Evolutionary conservation across 2,329 filamentous ascomycete species (phyloP), one percentile per base, ranked within the genome.

Genomic region (Cladosporium sp.): DNA sequence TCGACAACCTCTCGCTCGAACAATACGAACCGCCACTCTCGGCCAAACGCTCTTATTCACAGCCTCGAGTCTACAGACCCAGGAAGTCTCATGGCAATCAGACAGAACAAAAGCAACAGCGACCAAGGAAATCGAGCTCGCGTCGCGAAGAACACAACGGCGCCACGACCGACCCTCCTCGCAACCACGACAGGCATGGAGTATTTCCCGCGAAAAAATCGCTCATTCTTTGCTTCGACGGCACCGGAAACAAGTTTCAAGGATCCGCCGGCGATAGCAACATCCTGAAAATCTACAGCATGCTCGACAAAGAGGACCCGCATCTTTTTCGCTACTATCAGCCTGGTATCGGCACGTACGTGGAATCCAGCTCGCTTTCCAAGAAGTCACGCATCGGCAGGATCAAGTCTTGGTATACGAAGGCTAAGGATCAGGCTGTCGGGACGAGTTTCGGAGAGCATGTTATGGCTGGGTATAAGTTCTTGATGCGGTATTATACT

Each of bases 371-470:
- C 12, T 85, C 83, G 10, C 79, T 89, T 52, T 85, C 84, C 1
- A 85, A 86, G 69, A 89, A 85, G 0, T 83, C 86, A 12, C 72
- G 82, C 0, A 75, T 83, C 26, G 84, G 69, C 7, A 84, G 86
- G 16, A 71, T 91, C 65, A 84, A 84, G 67, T 89, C 87, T 10
- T 91, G 88, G 86, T 90, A 89, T 72, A 78, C 83, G 52, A 91
- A 91, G 71, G 88, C 89, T 67, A 92, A 92, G 70, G 91, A 95
- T 76, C 91, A 89, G 3, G 91, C 91, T 11, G 78, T 96, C 67
- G 92, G 92, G 1, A 90, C 89, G 0, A 92, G 89, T 0, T 94
- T 96, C 69, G 91, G 90, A 70, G 85, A 92, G 65, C 91, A 95
- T 78, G 91, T 95, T 12, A 91, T 95, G 71, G 91, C 89, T 8